A percentile compares a stretch with the other conserved stretches of the same genome.
Conservation (phyloP, 805 yeast genomes). For the Myxozyma neotropica region DNA sequence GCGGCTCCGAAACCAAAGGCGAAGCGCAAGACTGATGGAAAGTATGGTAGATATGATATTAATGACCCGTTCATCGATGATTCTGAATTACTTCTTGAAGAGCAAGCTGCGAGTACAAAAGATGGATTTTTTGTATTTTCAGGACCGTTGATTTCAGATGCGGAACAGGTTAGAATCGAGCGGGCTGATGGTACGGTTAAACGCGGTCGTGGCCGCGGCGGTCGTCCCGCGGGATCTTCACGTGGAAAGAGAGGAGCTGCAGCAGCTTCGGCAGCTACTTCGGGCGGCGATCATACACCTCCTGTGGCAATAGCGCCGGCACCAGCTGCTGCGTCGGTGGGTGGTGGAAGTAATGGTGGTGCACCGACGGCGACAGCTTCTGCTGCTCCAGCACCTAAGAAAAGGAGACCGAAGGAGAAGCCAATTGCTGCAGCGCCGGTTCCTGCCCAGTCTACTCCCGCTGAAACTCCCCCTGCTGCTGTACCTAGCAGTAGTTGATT, state of each 20-base stretch:
- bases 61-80: constrained; percentile 98
- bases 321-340: constrained; percentile 1
- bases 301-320: constrained; percentile 21
- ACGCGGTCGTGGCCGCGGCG: constrained; percentile 30
- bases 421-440: not conserved
- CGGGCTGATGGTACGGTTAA: constrained; percentile 51
- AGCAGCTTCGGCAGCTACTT: constrained; percentile 6
- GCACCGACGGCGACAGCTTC: not conserved
- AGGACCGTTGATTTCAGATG: constrained; percentile 81
- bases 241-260: constrained; percentile 9
- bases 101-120: constrained; percentile 85
- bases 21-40: constrained; percentile 77
- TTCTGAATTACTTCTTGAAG: constrained; percentile 88
- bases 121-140: constrained; percentile 96
- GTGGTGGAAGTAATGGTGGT: not conserved
- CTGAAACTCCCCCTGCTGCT: not conserved
- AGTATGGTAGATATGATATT: constrained; percentile 63
- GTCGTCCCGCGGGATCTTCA: constrained; percentile 10
- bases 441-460: not conserved
- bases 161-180: constrained; percentile 51
- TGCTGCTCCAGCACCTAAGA: constrained; percentile 9
- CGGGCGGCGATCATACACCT: constrained; percentile 3
- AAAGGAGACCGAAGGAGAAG: not conserved
- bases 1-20: constrained; percentile 44
- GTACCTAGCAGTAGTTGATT: no score